Percentiles rank a stretch among this genome's conserved stretches.
Evolutionary conservation across 116 monocot species (phyloP).

Genomic region (Papilionanthe hybrid): DNA sequence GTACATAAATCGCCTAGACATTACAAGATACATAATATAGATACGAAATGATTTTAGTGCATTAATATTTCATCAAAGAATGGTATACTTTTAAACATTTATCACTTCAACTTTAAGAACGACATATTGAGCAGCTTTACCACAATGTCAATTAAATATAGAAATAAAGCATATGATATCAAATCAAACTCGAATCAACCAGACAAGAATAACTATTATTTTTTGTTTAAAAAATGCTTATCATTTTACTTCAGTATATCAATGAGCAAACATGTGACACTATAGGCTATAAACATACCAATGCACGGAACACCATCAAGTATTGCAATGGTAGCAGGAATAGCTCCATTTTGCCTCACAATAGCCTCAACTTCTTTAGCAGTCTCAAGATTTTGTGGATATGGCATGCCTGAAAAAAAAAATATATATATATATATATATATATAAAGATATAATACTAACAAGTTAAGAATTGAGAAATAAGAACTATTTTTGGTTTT

Average conservation of each 20-base stretch:
- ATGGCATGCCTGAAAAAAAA: slow-evolving; percentile 73
- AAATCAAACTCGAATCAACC: not conserved
- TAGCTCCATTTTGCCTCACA: slow-evolving; percentile 69
- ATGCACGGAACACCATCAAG: slow-evolving; percentile 82
- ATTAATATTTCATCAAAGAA: slow-evolving; percentile 1
- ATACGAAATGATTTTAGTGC: not conserved
- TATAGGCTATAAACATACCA: slow-evolving; percentile 32
- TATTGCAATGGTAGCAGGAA: slow-evolving; percentile 95
- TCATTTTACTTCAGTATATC: not conserved
- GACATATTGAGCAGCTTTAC: not conserved
- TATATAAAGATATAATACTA: too few relatives aligned
- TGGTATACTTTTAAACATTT: not conserved
- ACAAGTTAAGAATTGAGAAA: too few relatives aligned
- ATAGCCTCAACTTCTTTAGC: slow-evolving; percentile 85
- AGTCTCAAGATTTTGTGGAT: slow-evolving; percentile 77
- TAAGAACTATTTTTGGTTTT: too few relatives aligned
- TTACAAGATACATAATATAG: not conserved
- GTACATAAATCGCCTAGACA: not conserved
- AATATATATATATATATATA: too few relatives aligned
- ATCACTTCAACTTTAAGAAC: not conserved
- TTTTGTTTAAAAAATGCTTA: not conserved
- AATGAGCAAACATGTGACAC: not conserved
- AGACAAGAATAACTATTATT: not conserved
- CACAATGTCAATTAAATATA: not conserved
- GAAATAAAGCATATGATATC: not conserved